Evolutionary conservation across 2,329 filamentous ascomycete species (phyloP).

Genomic region (Falciphora oryzae): DNA sequence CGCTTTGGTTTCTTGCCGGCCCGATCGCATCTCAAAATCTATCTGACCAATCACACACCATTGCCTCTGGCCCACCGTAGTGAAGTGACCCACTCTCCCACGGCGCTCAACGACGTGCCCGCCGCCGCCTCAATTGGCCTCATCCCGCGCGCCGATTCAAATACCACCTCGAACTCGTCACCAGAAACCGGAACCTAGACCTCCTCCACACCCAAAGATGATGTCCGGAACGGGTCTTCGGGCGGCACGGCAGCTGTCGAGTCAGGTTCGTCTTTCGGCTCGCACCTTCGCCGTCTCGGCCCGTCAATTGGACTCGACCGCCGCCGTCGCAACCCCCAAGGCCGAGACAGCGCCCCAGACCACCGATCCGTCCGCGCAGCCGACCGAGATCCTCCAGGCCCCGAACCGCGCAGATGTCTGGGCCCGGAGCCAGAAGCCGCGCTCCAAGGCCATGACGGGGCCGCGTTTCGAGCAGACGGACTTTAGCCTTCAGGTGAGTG

Average conservation of each 20-base stretch:
- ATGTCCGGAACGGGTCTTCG: conserved; percentile 35
- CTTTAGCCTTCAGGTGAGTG: conserved; percentile 78
- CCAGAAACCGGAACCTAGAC: conserved; percentile 1
- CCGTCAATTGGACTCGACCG: conserved; percentile 37
- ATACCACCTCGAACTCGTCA: not conserved
- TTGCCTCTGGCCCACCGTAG: not conserved
- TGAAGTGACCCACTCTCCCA: not conserved
- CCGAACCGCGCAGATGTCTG: conserved; percentile 79
- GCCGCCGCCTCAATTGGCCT: conserved; percentile 3
- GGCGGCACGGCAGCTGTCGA: conserved; percentile 36
- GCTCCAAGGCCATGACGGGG: conserved; percentile 81
- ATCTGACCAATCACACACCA: not conserved
- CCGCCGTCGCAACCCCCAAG: conserved; percentile 32
- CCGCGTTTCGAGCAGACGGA: conserved; percentile 97
- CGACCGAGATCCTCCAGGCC: conserved; percentile 62
- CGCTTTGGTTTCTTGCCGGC: too few relatives aligned
- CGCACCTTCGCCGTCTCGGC: conserved; percentile 44
- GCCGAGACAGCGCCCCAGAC: conserved; percentile 37
- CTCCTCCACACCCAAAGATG: conserved; percentile 32
- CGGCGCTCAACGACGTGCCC: not conserved
- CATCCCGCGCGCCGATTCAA: not conserved
- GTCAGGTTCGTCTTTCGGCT: conserved; percentile 36
- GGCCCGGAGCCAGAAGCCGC: conserved; percentile 79
- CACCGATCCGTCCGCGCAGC: conserved; percentile 31
- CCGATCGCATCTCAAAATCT: not conserved